phyloP scores from a whole-genome alignment of 192 early-diverging fungal genomes.

The Coemansia sp. region DNA sequence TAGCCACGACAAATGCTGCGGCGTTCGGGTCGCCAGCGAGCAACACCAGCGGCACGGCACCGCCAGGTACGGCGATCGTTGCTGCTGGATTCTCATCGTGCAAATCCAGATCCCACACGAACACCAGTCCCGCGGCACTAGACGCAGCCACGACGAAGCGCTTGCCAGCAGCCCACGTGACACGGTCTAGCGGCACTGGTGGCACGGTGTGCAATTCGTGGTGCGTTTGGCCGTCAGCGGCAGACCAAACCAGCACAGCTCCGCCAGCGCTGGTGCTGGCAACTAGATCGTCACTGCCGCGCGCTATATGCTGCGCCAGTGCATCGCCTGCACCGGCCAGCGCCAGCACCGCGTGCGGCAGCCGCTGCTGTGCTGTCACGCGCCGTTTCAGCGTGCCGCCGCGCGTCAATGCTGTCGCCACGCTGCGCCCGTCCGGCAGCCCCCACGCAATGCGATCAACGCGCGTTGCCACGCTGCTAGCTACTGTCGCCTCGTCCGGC shows the following conservation, averaged over 20 bases:
- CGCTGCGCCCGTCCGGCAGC: slow-evolving; percentile 16
- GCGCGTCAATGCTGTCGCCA: slow-evolving; percentile 17
- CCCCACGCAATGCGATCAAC: slow-evolving; percentile 34
- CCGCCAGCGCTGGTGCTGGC: slow-evolving; percentile 26
- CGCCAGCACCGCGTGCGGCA: slow-evolving; percentile 7
- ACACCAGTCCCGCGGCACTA: background rate
- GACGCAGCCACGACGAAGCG: slow-evolving; percentile 31
- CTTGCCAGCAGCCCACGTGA: slow-evolving; percentile 29
- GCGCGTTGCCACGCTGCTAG: slow-evolving; percentile 18
- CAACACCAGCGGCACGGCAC: slow-evolving; percentile 14
- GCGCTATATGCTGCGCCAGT: slow-evolving; percentile 29
- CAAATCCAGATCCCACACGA: slow-evolving; percentile 32
- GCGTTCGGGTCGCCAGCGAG: slow-evolving; percentile 35
- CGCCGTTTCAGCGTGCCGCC: slow-evolving; percentile 7
- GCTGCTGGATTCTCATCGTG: background rate
- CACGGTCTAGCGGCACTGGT: slow-evolving; percentile 11
- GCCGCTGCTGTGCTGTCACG: slow-evolving; percentile 3
- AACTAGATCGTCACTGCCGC: slow-evolving; percentile 1
- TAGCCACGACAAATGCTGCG: slow-evolving; percentile 24
- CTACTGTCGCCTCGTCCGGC: background rate
- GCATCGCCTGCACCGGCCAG: slow-evolving; percentile 23
- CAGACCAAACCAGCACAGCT: slow-evolving; percentile 33
- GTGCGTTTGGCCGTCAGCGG: slow-evolving; percentile 1
- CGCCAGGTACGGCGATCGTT: slow-evolving; percentile 3
- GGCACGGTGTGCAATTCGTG: slow-evolving; percentile 4